Base-by-base conservation (phyloP, 306 rosid species). In the Clitoria ternatea region DNA sequence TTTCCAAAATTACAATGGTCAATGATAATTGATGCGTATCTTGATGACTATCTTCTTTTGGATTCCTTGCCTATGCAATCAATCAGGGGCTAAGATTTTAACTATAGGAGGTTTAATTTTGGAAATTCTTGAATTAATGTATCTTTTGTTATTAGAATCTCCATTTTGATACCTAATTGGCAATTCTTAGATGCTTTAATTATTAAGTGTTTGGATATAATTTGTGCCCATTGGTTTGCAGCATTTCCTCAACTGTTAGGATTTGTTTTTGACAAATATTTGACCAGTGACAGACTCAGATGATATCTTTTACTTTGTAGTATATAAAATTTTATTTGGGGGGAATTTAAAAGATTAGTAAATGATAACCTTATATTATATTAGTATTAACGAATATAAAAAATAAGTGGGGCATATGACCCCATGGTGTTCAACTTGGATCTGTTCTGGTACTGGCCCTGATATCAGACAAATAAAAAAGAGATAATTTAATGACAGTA, bases 181-280 rank as follows among this genome's bases (percentile, higher is more conserved):
- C n/a, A n/a, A 5, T 73, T 54, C 4, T 35, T 54, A 36, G 76
- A 47, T 61, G 10, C 17, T 43, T 64, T 24, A 47, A 0, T 80
- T 15, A 6, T 33, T 55, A 29, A 36, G 49, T 14, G 52, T 60
- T 15, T 26, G 44, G 30, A 27, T 54, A 11, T 44, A 60, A 60
- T 13, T 59, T 59, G 33, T 14, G 48, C 78, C 60, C 77, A n/a
- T n/a, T 68, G 18, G 72, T 67, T 81, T 43, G 4, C 1, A 6
- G 60, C 77, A 45, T 67, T 52, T 61, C 33, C 57, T 60, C 30
- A 6, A 29, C 10, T 40, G 32, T 32, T 55, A 13, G 39, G 66
- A 33, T 12, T 37, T 43, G 40, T 74, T 47, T 18, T 3, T 19
- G 13, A 50, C 32, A 23, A 44, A 71, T 6, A 45, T 62, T 43